Evolutionary conservation across 1,284 basidiomycete genomes (phyloP), one percentile per base, ranked within the genome.

Genomic region (Apiotrichum sp.): DNA sequence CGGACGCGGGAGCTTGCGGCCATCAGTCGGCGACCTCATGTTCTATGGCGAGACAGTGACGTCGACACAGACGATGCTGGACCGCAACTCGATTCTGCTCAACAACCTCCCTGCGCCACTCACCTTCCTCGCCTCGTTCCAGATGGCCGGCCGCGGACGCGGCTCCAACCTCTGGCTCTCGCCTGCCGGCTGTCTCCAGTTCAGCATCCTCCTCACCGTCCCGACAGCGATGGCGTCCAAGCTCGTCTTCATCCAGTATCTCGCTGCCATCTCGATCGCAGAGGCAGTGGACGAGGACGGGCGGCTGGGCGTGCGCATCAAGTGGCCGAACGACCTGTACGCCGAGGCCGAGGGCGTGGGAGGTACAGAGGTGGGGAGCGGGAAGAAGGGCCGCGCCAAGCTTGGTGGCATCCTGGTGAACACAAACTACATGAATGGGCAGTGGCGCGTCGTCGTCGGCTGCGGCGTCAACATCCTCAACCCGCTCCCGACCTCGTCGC

Each of bases 241-340:
- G 36, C 81, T 97, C 43, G 91, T 98, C 13, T 96, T 99, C 68
- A 78, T 95, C n/a, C 96, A 99, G 70, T 98, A 98, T 71, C 81
- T 99, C 0, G 88, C 88, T 57, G 89, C 87, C 0, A 78, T 98
- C 34, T 90, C 93, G 0, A 86, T 98, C n/a, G 84, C 86, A 3
- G 87, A 93, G 65, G 92, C 90, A 0, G 68, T 70, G 22, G 77
- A 74, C 60, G 74, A 72, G 32, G 78, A 78, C 58, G 87, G 85
- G 1, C 77, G 79, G 11, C 65, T 82, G 0, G 79, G 79, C 4
- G 82, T 95, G 4, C 82, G 85, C 47, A 80, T 98, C 53, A 99
- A 98, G 75, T 99, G 96, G 96, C 95, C 95, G 10, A 98, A 98
- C 69, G 95, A 99, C 69, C 79, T 99, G 6, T 98, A 98, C 68